phyloP scores from a whole-genome alignment of 2,329 filamentous ascomycete species.

The Sclerotinia subarctica region DNA sequence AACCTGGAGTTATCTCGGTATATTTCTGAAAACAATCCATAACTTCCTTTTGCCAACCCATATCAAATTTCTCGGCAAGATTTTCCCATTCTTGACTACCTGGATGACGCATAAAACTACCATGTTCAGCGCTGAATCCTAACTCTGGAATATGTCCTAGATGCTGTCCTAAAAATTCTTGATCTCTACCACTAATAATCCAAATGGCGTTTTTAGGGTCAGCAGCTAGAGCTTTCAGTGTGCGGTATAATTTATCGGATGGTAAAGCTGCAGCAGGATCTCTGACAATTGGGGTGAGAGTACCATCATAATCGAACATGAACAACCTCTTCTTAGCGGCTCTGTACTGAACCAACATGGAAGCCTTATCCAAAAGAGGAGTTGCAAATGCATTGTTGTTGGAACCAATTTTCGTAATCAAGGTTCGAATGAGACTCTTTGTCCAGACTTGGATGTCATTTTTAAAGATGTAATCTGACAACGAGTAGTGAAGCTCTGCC shows the following conservation, averaged over 20 bases:
- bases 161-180: conserved; percentile 85
- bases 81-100: conserved; percentile 79
- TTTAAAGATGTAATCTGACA: conserved; percentile 80
- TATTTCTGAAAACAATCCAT: conserved; percentile 82
- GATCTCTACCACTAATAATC: conserved; percentile 95
- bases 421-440: conserved; percentile 70
- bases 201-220: conserved; percentile 88
- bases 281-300: conserved; percentile 89
- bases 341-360: conserved; percentile 71
- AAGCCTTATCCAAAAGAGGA: conserved; percentile 72
- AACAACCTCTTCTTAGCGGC: conserved; percentile 77
- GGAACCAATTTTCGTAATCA: conserved; percentile 76
- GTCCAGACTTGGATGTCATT: conserved; percentile 89
- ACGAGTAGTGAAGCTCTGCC: conserved; percentile 63
- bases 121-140: conserved; percentile 95
- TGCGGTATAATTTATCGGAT: conserved; percentile 76
- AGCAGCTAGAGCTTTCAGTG: conserved; percentile 72
- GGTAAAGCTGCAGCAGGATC: conserved; percentile 88
- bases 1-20: conserved; percentile 80
- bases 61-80: conserved; percentile 78
- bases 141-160: conserved; percentile 86
- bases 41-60: conserved; percentile 89
- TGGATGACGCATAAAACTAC: conserved; percentile 88
- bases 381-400: conserved; percentile 74
- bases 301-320: conserved; percentile 99